Conservation (phyloP, 2,329 filamentous ascomycete species). For the Ophiostoma tasmaniense region DNA sequence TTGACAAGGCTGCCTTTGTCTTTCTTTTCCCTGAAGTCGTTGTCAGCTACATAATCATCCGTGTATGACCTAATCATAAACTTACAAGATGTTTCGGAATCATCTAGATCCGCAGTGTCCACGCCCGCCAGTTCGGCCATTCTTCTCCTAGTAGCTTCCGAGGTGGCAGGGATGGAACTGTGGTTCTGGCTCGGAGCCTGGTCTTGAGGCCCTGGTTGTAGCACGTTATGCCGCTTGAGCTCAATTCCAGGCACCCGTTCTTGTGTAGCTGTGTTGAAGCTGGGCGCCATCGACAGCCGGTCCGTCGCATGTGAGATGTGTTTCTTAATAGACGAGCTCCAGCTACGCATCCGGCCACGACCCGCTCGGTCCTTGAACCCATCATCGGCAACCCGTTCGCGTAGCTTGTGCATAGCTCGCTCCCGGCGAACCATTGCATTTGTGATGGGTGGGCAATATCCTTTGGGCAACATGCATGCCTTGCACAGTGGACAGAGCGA, state of each 20-base stretch:
- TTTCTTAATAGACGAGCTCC: slow-evolving; percentile 21
- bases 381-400: slow-evolving; percentile 43
- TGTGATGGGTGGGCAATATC: slow-evolving; percentile 63
- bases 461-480: slow-evolving; percentile 62
- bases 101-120: slow-evolving; percentile 16
- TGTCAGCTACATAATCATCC: background rate
- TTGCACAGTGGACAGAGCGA: slow-evolving; percentile 91
- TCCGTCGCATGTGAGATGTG: slow-evolving; percentile 18
- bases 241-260: slow-evolving; percentile 17
- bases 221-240: slow-evolving; percentile 15
- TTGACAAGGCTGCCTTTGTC: background rate
- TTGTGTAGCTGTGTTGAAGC: background rate
- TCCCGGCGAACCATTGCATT: slow-evolving; percentile 83
- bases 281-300: slow-evolving; percentile 8
- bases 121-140: slow-evolving; percentile 27
- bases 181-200: background rate
- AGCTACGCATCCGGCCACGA: slow-evolving; percentile 17
- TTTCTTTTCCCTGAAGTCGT: slow-evolving; percentile 2
- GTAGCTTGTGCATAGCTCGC: slow-evolving; percentile 54
- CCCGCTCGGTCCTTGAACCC: slow-evolving; percentile 21
- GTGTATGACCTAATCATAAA: background rate
- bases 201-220: background rate
- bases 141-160: slow-evolving; percentile 21
- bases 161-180: background rate
- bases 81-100: background rate